Evolutionary conservation across 1,284 basidiomycete genomes (phyloP), one percentile per base, ranked within the genome.

Genomic region (Cutaneotrichosporon mucoides): DNA sequence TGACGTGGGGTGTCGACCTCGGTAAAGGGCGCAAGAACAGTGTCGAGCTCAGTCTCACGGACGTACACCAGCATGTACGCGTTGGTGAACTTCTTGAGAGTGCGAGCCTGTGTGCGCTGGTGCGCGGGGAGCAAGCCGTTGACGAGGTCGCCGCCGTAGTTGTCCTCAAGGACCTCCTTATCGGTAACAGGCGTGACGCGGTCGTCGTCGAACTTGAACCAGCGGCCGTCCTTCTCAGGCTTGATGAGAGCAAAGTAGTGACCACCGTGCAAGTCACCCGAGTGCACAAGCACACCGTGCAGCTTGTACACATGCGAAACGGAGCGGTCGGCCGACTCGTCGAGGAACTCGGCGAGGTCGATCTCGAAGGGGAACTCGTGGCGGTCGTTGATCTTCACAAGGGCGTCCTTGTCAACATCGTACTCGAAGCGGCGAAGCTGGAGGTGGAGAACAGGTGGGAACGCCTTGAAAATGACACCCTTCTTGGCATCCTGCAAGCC

Each of bases 11-110:
- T 99, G 73, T 99, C 94, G 66, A 88, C 88, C 64, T 92, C 89
- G 51, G 86, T 88, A 80, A 98, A 95, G 0, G 95, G 90, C 46
- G 89, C 86, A 57, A 99, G 81, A 34, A 98, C 85, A 59, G 95
- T 92, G 72, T 89, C 85, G 53, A 90, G 85, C 38, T 85, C 86
- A 9, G 82, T 82, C 77, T 97, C 93, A 56, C 94, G 87, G 55
- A 99, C 86, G 78, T 99, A 99, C 42, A 99, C 96, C 82, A 99
- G 82, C 96, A 99, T 99, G 82, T 99, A 99, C 42, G 96, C 96
- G 77, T 99, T 99, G 35, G 95, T 99, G 79, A 99, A 98, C 57
- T 96, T 88, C 81, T 99, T 99, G 84, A 97, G 89, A 11, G 94
- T 88, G 38, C 95, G 86, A 8, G 93, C 89, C 61, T 79, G 71